Evolutionary conservation across 345 rosid species (phyloP), one percentile per base, ranked within the genome.

Genomic region (Salix dunnii): DNA sequence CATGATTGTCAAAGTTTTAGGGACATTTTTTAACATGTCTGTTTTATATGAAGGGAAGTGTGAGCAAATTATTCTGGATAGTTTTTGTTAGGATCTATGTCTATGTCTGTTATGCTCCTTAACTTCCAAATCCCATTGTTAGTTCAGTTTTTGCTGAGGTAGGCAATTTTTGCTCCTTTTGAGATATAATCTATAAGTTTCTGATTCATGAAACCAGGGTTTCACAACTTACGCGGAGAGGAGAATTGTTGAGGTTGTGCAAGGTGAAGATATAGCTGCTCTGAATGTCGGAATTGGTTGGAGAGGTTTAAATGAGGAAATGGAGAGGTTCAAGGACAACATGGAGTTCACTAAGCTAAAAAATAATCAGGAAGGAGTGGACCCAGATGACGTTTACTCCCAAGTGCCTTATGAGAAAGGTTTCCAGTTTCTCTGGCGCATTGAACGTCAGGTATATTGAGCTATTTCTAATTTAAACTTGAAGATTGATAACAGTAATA

Each of bases 201-300:
- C 23, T n/a, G 43, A 7, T 82, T 74, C 55, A 33, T 85, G 79
- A 69, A 70, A 67, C 42, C 64, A 95, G 96, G 99, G 96, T 13
- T 95, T 95, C 81, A 95, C 99, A 28, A 95, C 94, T 18, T 95
- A 93, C 81, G 98, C 99, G 0, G 98, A 93, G 82, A 87, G 99
- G 88, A 90, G 98, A 84, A 93, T 95, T 72, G 96, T 95, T 69
- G 99, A 95, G 87, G 92, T 80, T 68, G 97, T 93, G 74, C 93
- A 90, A 86, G 97, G 97, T 12, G 92, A 83, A 69, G 96, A 91
- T 62, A 84, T 74, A 72, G 99, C 99, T 72, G 87, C 83, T 25
- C 73, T 93, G 84, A 91, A 82, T 78, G 90, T 88, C 67, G 98
- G 98, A 33, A 91, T 90, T 76, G 99, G 98, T 72, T 95, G 97